Base-by-base conservation (phyloP, 345 rosid genomes). In the Rhizophora apiculata region DNA sequence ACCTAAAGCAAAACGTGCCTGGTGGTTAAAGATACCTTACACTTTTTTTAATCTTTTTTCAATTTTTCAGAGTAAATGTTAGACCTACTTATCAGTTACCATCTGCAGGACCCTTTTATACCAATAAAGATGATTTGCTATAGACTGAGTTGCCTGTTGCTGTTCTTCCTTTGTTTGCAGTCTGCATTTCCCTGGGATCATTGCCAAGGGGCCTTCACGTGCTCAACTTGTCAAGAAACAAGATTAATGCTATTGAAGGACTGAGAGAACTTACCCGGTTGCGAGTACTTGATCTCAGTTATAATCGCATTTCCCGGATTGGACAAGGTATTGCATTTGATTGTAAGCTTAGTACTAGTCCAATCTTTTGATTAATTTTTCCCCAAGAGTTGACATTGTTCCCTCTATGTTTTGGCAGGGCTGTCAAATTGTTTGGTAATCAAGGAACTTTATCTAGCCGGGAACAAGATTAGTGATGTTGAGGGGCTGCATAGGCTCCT, bases 401-500 rank as follows among this genome's bases (percentile, higher is more conserved):
- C 49, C 22, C 21, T 10, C 20, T 6, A 29, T n/a, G 59, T 9
- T 58, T 27, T 30, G 55, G 32, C 76, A 95, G 99, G 99, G 73
- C 72, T 95, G 80, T 89, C 99, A 37, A 89, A 84, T 82, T 89
- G 96, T 67, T 84, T 89, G n/a, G 69, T 85, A 72, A 89, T 95
- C 74, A 95, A 91, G 83, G 97, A 95, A 72, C 95, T 95, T 51
- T 88, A 85, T 79, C 86, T 95, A 0, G 89, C 92, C 22, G 97
- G 99, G 57, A 95, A 95, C 87, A 91, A 94, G 85, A 83, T 92
- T 61, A 87, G 96, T 68, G 87, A 87, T 67, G 88, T 86, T 0
- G 99, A 95, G 63, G 97, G 99, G 29, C 74, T 95, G 64, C 97
- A 95, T 63, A 86, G 99, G 81, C 86, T 95, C 51, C 77, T 91